Conservation (phyloP, 2,329 filamentous ascomycete species). For the Cryphonectria nitschkei region DNA sequence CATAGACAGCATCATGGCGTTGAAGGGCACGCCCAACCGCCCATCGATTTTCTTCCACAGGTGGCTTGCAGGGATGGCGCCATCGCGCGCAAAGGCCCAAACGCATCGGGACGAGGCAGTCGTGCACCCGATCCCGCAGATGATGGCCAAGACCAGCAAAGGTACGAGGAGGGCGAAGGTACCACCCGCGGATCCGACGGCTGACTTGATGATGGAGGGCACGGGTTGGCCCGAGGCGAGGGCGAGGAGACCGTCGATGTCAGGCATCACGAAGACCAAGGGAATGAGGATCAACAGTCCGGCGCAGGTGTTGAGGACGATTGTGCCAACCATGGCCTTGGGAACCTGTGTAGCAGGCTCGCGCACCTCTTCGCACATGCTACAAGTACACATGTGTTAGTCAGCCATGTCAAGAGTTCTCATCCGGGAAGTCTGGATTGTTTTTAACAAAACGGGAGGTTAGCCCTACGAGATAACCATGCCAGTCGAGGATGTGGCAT, state of each 20-base stretch:
- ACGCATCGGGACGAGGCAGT: conserved; percentile 69
- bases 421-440: background rate
- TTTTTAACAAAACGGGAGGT: conserved; percentile 1
- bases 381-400: conserved; percentile 36
- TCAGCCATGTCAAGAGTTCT: conserved; percentile 13
- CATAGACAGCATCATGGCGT: conserved; percentile 75
- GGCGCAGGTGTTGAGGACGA: conserved; percentile 67
- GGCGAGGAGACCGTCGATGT: conserved; percentile 57
- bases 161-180: conserved; percentile 67
- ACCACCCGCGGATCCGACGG: conserved; percentile 63
- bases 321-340: conserved; percentile 71
- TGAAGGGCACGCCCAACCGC: conserved; percentile 66
- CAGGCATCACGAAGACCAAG: conserved; percentile 69
- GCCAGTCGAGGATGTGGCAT: conserved; percentile 75
- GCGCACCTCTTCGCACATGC: conserved; percentile 75
- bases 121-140: conserved; percentile 71
- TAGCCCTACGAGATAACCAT: conserved; percentile 75
- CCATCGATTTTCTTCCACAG: conserved; percentile 65
- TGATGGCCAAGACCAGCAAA: conserved; percentile 66
- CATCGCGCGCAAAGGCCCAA: conserved; percentile 73
- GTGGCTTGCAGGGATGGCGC: conserved; percentile 66
- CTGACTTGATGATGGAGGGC: conserved; percentile 65
- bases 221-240: conserved; percentile 64
- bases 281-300: conserved; percentile 72
- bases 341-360: conserved; percentile 69